These are phyloP conservation scores for Botrytis byssoidea DNA, from an alignment of 2,329 filamentous ascomycete genomes.

Conservation along the genomic window DNA sequence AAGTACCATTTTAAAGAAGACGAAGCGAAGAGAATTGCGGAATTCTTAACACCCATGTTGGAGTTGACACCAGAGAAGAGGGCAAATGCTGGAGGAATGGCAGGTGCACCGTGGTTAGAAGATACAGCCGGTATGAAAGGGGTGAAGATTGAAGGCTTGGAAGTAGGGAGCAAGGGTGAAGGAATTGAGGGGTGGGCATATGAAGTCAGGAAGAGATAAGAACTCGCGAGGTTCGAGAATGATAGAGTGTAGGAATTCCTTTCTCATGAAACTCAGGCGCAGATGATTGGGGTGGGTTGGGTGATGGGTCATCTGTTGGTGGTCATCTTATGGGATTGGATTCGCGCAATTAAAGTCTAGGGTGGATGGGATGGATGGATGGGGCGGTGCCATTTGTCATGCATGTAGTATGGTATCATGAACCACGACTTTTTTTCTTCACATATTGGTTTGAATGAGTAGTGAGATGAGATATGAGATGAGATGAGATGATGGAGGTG, in stretches of 20 bases:
- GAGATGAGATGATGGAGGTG: neutral
- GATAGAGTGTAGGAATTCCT: neutral
- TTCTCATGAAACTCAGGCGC: neutral
- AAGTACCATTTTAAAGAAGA: conserved; percentile 94
- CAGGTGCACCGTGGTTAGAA: conserved; percentile 76
- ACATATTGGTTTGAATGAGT: conserved; percentile 10
- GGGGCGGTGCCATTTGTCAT: neutral
- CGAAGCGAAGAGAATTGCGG: conserved; percentile 73
- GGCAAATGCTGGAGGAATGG: conserved; percentile 96
- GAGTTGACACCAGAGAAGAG: conserved; percentile 84
- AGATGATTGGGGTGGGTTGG: neutral
- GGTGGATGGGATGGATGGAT: neutral
- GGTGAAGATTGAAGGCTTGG: conserved; percentile 67
- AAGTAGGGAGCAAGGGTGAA: conserved; percentile 80
- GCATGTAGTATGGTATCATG: conserved; percentile 5
- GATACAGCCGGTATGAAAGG: conserved; percentile 87
- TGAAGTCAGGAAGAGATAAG: conserved; percentile 69
- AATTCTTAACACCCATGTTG: conserved; percentile 87
- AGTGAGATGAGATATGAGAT: conserved; percentile 1
- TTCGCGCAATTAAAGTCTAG: neutral
- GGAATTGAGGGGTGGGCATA: conserved; percentile 92
- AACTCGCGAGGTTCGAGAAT: neutral
- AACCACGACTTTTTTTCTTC: neutral
- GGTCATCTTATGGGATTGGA: neutral
- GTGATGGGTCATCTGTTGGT: neutral